These are phyloP conservation scores for Fraxinus angustifolia DNA, from an alignment of 305 asterid species.

Conservation along the genomic window DNA sequence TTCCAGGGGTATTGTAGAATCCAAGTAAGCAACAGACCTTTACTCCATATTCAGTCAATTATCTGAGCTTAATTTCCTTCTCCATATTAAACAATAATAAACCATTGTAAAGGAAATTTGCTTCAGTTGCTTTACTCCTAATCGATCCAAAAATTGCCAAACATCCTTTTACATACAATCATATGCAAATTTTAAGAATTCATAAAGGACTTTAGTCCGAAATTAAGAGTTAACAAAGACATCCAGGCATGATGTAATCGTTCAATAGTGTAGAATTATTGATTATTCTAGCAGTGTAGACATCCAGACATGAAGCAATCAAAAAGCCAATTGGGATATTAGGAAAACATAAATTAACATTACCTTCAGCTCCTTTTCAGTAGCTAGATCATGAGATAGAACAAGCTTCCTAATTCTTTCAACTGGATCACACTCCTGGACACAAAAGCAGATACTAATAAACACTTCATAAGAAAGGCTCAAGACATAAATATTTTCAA, in stretches of 20 bases:
- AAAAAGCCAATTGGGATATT: background rate
- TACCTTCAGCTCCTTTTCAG: slow-evolving; percentile 91
- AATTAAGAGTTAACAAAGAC: background rate
- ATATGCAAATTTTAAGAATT: background rate
- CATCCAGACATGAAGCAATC: too few species aligned
- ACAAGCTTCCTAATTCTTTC: slow-evolving; percentile 88
- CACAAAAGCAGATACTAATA: slow-evolving; percentile 6
- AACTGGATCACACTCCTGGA: slow-evolving; percentile 92
- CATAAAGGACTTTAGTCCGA: background rate
- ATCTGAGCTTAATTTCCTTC: background rate
- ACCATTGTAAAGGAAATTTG: background rate
- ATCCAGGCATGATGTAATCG: background rate
- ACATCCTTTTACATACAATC: background rate
- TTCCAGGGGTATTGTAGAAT: background rate
- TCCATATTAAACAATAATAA: background rate
- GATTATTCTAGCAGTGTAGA: too few species aligned
- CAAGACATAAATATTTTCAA: slow-evolving; percentile 1
- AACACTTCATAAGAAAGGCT: background rate
- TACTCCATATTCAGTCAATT: background rate
- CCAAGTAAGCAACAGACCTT: background rate
- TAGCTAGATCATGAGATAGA: slow-evolving; percentile 68
- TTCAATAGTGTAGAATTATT: background rate
- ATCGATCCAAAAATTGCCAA: background rate
- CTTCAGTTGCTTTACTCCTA: background rate
- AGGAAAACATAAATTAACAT: slow-evolving; percentile 2